Conservation (phyloP, 495 filamentous ascomycete species). For the Endocarpon pusillum region DNA sequence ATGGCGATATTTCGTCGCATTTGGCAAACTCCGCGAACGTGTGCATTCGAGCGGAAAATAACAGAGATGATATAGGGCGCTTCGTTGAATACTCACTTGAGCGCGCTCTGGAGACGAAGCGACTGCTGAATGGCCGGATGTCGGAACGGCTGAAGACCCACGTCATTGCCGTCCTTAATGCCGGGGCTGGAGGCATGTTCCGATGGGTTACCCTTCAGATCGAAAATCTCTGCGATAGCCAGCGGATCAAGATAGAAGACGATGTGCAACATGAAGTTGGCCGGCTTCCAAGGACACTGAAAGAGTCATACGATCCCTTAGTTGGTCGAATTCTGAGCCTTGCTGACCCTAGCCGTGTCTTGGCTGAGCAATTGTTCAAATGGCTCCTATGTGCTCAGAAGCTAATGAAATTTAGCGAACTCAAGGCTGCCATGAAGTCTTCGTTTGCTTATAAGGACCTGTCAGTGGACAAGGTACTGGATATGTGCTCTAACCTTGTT, state of each 20-base stretch:
- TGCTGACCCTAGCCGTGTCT: not conserved
- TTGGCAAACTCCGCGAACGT: slow-evolving; percentile 13
- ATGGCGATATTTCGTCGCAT: slow-evolving; percentile 12
- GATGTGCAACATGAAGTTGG: not conserved
- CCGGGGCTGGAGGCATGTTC: slow-evolving; percentile 15
- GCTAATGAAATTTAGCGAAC: not conserved
- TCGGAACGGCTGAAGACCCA: slow-evolving; percentile 9
- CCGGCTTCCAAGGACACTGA: no score
- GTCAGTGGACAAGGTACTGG: not conserved
- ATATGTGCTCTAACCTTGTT: not conserved
- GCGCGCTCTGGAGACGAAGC: slow-evolving; percentile 4
- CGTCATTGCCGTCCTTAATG: slow-evolving; percentile 7
- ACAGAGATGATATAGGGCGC: slow-evolving; percentile 12
- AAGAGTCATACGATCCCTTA: no score
- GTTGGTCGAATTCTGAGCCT: not conserved
- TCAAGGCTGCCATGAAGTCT: no score
- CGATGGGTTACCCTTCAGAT: slow-evolving; percentile 15
- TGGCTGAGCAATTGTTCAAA: not conserved
- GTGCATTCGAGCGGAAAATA: slow-evolving; percentile 11
- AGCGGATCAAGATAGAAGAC: slow-evolving; percentile 1
- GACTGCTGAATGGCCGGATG: slow-evolving; percentile 14
- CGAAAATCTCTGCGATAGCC: slow-evolving; percentile 9
- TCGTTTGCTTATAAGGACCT: not conserved
- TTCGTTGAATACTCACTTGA: slow-evolving; percentile 9
- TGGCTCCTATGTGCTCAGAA: no score